These are phyloP conservation scores for Tricholoma terreum DNA, from an alignment of 768 basidiomycete species.

Conservation along the genomic window DNA sequence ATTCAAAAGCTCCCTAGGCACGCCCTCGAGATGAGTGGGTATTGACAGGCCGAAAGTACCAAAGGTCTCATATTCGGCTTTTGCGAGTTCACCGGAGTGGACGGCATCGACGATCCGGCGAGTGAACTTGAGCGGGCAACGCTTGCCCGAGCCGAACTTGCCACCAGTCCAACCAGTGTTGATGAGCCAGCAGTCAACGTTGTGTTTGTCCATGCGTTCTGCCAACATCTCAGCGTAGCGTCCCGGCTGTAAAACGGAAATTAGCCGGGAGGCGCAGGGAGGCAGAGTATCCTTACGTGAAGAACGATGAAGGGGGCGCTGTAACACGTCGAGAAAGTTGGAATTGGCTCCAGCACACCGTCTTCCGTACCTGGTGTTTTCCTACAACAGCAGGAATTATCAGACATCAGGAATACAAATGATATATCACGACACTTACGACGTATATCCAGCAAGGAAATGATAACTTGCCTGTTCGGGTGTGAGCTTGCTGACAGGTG, in stretches of 20 bases:
- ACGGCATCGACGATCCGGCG: conserved; percentile 96
- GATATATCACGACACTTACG: conserved; percentile 45
- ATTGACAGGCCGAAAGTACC: conserved; percentile 80
- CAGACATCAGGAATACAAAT: not conserved
- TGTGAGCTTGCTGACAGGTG: conserved; percentile 89
- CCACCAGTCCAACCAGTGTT: conserved; percentile 98
- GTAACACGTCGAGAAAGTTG: conserved; percentile 99
- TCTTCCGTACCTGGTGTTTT: conserved; percentile 99
- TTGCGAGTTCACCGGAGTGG: conserved; percentile 87
- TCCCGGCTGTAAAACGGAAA: conserved; percentile 52
- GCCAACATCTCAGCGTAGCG: conserved; percentile 98
- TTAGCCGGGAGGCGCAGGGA: not conserved
- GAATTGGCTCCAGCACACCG: conserved; percentile 95
- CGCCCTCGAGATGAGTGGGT: conserved; percentile 78
- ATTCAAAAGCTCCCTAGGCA: conserved; percentile 89
- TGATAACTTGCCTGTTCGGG: conserved; percentile 97
- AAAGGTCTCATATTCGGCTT: conserved; percentile 85
- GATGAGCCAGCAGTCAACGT: conserved; percentile 96
- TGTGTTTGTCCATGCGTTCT: conserved; percentile 83
- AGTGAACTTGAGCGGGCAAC: conserved; percentile 94
- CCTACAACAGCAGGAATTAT: conserved; percentile 32
- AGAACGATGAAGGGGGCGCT: conserved; percentile 99
- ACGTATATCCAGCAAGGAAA: conserved; percentile 95
- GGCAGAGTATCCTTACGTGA: conserved; percentile 52
- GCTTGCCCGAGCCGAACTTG: conserved; percentile 87